phyloP scores from a whole-genome alignment of 257 asterid species.

The Fraxinus americana region DNA sequence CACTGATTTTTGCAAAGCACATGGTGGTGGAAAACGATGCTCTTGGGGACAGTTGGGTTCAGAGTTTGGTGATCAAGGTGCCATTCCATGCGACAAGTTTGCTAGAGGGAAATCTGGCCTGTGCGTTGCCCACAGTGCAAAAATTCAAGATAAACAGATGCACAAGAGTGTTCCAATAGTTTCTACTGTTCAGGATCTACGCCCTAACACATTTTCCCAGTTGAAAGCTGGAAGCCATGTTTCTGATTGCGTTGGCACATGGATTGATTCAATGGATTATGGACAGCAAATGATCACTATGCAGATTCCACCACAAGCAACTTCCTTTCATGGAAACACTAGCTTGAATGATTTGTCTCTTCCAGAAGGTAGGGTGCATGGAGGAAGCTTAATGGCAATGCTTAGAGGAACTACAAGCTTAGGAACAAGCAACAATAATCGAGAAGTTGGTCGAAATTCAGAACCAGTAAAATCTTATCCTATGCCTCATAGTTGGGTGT shows the following conservation, averaged over 20 bases:
- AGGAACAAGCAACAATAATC: conserved; percentile 16
- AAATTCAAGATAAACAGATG: conserved; percentile 31
- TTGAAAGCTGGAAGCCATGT: conserved; percentile 18
- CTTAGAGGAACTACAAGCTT: conserved; percentile 45
- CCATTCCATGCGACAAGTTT: conserved; percentile 53
- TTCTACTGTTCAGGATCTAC: conserved; percentile 28
- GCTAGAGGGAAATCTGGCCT: conserved; percentile 70
- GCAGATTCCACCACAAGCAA: conserved; percentile 21
- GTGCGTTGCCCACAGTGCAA: conserved; percentile 59
- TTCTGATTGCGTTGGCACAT: conserved; percentile 16
- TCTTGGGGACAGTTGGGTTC: conserved; percentile 53
- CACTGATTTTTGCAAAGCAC: conserved; percentile 69
- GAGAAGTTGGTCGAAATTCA: conserved; percentile 19
- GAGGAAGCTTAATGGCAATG: conserved; percentile 75
- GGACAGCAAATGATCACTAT: conserved; percentile 9
- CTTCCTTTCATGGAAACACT: conserved; percentile 5
- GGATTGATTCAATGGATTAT: conserved; percentile 19
- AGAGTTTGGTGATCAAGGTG: conserved; percentile 27
- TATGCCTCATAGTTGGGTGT: conserved; percentile 31
- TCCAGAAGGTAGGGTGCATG: conserved; percentile 84
- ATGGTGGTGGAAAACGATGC: conserved; percentile 74
- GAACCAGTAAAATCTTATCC: conserved; percentile 22
- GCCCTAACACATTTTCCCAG: conserved; percentile 20
- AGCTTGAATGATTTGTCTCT: conserved; percentile 39
- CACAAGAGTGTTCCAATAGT: conserved; percentile 16